Percentiles rank a stretch among this genome's conserved stretches.
Evolutionary conservation across 2,329 filamentous ascomycete genomes (phyloP).

Genomic region (Colletotrichum sp.): DNA sequence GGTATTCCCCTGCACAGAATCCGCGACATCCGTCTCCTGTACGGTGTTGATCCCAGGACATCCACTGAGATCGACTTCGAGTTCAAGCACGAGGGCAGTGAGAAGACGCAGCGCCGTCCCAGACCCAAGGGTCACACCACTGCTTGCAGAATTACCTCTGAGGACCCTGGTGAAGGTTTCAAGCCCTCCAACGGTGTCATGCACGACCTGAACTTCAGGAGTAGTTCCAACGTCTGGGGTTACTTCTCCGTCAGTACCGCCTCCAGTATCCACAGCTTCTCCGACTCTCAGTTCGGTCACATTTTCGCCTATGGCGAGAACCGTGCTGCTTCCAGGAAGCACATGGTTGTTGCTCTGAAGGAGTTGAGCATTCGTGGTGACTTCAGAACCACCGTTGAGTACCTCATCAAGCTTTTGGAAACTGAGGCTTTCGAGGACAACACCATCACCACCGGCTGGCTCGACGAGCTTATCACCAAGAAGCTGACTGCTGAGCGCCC

Average conservation of each 20-base stretch:
- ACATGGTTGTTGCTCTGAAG: constrained; percentile 99
- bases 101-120: constrained; percentile 85
- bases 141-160: constrained; percentile 97
- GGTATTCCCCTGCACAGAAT: constrained; percentile 95
- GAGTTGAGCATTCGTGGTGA: constrained; percentile 99
- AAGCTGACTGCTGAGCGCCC: constrained; percentile 96
- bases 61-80: constrained; percentile 93
- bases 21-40: constrained; percentile 92
- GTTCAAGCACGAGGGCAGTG: constrained; percentile 86
- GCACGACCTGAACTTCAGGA: constrained; percentile 98
- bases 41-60: constrained; percentile 91
- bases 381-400: constrained; percentile 98
- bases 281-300: constrained; percentile 97
- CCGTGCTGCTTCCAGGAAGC: constrained; percentile 92
- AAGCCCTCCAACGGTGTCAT: constrained; percentile 99
- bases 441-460: constrained; percentile 98
- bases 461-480: constrained; percentile 98
- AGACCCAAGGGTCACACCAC: constrained; percentile 97
- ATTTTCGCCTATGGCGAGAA: constrained; percentile 99
- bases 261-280: constrained; percentile 98
- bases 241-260: constrained; percentile 99
- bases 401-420: constrained; percentile 97
- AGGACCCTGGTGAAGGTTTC: constrained; percentile 98
- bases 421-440: constrained; percentile 98
- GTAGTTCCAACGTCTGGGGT: constrained; percentile 98